Conservation (phyloP, 371 early-diverging fungal genomes). For the Mucor saturninus region DNA sequence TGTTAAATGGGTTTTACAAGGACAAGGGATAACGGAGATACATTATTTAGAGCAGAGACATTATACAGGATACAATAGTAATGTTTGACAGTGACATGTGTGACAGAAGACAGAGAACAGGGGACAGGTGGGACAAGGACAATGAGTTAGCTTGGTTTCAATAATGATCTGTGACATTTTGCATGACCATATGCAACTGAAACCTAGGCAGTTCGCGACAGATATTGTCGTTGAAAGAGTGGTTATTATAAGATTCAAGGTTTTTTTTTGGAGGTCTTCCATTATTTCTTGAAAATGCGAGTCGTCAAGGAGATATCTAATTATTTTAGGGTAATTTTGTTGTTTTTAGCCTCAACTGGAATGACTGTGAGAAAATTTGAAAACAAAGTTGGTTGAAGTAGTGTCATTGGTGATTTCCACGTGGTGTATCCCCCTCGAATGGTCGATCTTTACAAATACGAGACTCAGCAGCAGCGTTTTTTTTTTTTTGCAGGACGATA, state of each 20-base stretch:
- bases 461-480: slow-evolving; percentile 49
- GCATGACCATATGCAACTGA: too few species aligned
- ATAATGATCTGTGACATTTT: too few species aligned
- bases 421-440: background rate
- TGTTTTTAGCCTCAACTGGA: background rate
- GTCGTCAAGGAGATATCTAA: background rate
- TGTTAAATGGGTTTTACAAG: too few species aligned
- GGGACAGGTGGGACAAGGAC: too few species aligned
- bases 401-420: background rate
- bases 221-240: background rate
- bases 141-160: too few species aligned
- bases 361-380: background rate
- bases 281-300: background rate
- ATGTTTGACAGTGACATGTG: too few species aligned
- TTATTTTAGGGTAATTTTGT: background rate
- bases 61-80: too few species aligned
- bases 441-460: slow-evolving; percentile 26
- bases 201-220: too few species aligned
- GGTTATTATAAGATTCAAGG: background rate
- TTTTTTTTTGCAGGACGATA: slow-evolving; percentile 45
- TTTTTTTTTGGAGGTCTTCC: background rate
- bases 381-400: background rate
- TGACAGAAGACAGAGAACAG: too few species aligned
- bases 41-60: too few species aligned
- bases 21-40: too few species aligned